Conservation (phyloP, 2,329 filamentous ascomycete species). For the Colletotrichum destructivum region DNA sequence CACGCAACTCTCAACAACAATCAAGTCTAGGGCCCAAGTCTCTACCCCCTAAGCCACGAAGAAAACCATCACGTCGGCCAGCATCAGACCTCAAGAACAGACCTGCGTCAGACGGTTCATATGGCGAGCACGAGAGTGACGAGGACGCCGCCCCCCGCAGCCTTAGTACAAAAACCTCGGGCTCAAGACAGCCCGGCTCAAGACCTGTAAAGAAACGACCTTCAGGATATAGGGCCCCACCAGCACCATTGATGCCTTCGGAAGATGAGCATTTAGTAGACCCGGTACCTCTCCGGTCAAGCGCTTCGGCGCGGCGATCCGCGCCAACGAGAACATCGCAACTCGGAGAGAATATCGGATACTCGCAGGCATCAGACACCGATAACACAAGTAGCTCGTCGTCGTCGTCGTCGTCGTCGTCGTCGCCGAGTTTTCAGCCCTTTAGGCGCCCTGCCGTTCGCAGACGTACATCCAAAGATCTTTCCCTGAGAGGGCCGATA, state of each 20-base stretch:
- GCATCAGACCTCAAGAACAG: slow-evolving; percentile 12
- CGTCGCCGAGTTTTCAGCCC: slow-evolving; percentile 23
- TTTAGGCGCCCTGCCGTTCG: slow-evolving; percentile 27
- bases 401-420: slow-evolving; percentile 27
- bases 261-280: slow-evolving; percentile 33
- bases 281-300: slow-evolving; percentile 27
- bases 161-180: not conserved
- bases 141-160: slow-evolving; percentile 19
- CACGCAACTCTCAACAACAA: slow-evolving; percentile 25
- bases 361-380: slow-evolving; percentile 28
- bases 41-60: slow-evolving; percentile 24
- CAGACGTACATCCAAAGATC: slow-evolving; percentile 24
- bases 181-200: slow-evolving; percentile 6
- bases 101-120: slow-evolving; percentile 18
- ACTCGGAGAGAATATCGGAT: slow-evolving; percentile 20
- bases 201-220: slow-evolving; percentile 20
- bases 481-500: slow-evolving; percentile 30
- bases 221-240: slow-evolving; percentile 6
- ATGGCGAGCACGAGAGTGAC: slow-evolving; percentile 22
- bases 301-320: slow-evolving; percentile 16
- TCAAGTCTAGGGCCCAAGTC: slow-evolving; percentile 1
- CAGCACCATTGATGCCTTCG: slow-evolving; percentile 21
- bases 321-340: slow-evolving; percentile 23
- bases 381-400: slow-evolving; percentile 36
- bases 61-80: slow-evolving; percentile 18